Base-by-base conservation (phyloP, 768 basidiomycete genomes). In the Punctularia strigosozonata region DNA sequence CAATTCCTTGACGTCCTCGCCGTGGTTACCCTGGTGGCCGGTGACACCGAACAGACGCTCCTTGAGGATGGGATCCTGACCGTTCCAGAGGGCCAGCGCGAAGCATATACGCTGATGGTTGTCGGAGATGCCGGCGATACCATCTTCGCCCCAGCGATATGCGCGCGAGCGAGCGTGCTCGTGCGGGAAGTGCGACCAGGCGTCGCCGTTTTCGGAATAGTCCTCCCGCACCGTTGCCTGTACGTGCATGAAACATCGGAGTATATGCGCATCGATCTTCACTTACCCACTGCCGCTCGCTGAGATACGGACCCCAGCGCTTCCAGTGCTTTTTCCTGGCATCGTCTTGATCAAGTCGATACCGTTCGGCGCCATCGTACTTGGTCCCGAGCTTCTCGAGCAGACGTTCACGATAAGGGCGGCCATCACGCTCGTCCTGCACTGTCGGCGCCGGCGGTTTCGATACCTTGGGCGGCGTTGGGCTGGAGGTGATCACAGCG, bases 121-220 rank as follows among this genome's bases (percentile, higher is more conserved):
- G 59, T 99, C 95, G 4, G 89, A 94, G 50, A 98, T 83, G 31
- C 95, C 95, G 23, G 85, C 95, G 41, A 99, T 80, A 35, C 95
- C 95, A 52, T 99, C 95, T 59, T 99, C 95, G 31, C 95, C 95
- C 95, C 95, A 99, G 52, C 95, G 73, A 62, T 97, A 99, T 18
- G 91, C 87, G 42, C 95, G 79, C 41, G 89, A 92, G 43, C 90
- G 73, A 1, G 90, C 83, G 40, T 92, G 89, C 41, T 85, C 87
- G 52, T 94, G 91, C 26, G 90, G 91, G 55, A 95, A 95, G 54
- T 92, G 88, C 42, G 73, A 79, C 90, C 90, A 95, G 6, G 89
- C 91, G 56, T 95, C 90, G 37, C 95, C 95, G 54, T 98, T 80
- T 17, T 70, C 80, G 25, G 95, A 98, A 62, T 99, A 99, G 58